These are phyloP conservation scores for Sporothrix dimorphospora DNA, from an alignment of 2,329 filamentous ascomycete genomes.

Conservation along the genomic window DNA sequence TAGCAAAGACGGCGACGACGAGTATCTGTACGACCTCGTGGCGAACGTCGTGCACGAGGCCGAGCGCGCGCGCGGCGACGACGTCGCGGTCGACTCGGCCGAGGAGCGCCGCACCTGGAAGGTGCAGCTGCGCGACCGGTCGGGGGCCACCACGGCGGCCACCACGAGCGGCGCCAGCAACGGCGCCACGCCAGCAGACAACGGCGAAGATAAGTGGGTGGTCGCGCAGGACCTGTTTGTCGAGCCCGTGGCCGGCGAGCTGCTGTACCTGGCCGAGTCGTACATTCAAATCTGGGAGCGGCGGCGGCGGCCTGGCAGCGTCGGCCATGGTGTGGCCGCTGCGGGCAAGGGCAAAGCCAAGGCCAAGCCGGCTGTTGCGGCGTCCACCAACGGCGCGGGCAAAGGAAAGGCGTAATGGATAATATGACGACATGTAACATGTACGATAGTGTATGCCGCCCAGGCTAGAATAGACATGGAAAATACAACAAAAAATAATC, in stretches of 20 bases:
- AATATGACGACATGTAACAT: not conserved
- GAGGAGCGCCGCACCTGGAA: slow-evolving; percentile 92
- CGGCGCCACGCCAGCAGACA: not conserved
- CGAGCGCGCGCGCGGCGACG: slow-evolving; percentile 69
- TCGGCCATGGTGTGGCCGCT: slow-evolving; percentile 39
- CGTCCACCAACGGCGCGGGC: not conserved
- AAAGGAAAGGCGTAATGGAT: not conserved
- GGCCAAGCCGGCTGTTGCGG: not conserved
- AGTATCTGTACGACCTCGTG: slow-evolving; percentile 93
- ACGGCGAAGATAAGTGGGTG: slow-evolving; percentile 68
- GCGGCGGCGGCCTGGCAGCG: slow-evolving; percentile 51
- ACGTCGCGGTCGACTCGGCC: slow-evolving; percentile 79
- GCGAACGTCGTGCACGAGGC: slow-evolving; percentile 92
- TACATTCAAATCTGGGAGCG: slow-evolving; percentile 97
- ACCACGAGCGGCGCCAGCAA: not conserved
- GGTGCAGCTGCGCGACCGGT: slow-evolving; percentile 80
- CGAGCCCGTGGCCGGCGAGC: slow-evolving; percentile 83
- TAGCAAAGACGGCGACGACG: slow-evolving; percentile 95
- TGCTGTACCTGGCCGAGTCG: slow-evolving; percentile 89
- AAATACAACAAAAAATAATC: slow-evolving; percentile 3
- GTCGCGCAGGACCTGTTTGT: slow-evolving; percentile 94
- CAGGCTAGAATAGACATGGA: slow-evolving; percentile 24
- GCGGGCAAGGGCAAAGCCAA: slow-evolving; percentile 46
- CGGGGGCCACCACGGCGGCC: slow-evolving; percentile 56
- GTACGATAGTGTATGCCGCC: slow-evolving; percentile 13